A percentile compares a stretch with the other conserved stretches of the same genome.
These are phyloP conservation scores for Penicillium riverlandense DNA, from an alignment of 495 filamentous ascomycete species.

Conservation along the genomic window DNA sequence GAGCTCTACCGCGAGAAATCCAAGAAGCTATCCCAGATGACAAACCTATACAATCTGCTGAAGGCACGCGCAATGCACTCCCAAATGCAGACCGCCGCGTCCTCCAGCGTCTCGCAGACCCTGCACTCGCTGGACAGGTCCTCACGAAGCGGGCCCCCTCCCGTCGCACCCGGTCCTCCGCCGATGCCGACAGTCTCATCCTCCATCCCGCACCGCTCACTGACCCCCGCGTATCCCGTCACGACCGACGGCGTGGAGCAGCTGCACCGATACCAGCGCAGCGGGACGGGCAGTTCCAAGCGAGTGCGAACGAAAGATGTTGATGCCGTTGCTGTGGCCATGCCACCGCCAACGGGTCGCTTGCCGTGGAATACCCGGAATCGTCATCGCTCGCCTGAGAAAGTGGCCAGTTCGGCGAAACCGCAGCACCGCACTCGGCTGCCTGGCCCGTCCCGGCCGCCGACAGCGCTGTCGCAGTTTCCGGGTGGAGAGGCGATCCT, in stretches of 20 bases:
- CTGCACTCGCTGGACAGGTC: constrained; percentile 28
- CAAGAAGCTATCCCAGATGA: constrained; percentile 66
- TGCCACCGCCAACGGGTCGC: constrained; percentile 21
- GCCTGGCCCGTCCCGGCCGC: constrained; percentile 3
- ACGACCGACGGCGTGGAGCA: constrained; percentile 34
- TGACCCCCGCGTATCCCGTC: constrained; percentile 22
- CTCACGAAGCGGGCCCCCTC: constrained; percentile 7
- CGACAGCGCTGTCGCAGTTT: constrained; percentile 8
- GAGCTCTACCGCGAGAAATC: constrained; percentile 66
- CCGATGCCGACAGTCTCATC: neutral
- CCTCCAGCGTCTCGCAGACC: constrained; percentile 55
- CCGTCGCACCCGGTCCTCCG: neutral
- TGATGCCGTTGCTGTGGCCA: constrained; percentile 4
- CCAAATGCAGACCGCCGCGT: constrained; percentile 63
- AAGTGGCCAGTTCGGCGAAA: neutral
- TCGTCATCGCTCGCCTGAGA: constrained; percentile 12
- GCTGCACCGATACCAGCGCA: constrained; percentile 38
- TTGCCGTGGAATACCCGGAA: constrained; percentile 10
- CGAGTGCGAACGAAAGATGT: constrained; percentile 9
- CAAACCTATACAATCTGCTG: constrained; percentile 77
- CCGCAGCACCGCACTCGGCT: constrained; percentile 23
- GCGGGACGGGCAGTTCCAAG: constrained; percentile 41
- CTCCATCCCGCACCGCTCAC: constrained; percentile 9
- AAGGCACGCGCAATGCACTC: constrained; percentile 66
- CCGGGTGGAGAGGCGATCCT: constrained; percentile 13